phyloP scores from a whole-genome alignment of 306 rosid genomes.

The Carpinus viminea region DNA sequence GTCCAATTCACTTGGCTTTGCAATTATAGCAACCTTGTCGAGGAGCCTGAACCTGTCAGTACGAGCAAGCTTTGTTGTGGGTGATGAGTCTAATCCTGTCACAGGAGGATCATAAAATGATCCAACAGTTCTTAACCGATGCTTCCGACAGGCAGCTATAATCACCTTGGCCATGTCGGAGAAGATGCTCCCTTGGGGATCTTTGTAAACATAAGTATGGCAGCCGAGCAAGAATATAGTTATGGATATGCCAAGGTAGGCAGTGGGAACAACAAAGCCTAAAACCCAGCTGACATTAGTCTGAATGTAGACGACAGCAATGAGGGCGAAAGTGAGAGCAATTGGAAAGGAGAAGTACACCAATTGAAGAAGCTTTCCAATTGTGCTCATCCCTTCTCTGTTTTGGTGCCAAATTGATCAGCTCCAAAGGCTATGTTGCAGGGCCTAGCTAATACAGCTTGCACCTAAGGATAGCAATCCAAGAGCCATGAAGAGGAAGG shows the following conservation, averaged over 20 bases:
- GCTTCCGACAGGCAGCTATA: slow-evolving; percentile 55
- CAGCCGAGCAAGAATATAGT: slow-evolving; percentile 57
- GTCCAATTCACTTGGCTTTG: slow-evolving; percentile 46
- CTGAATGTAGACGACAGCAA: slow-evolving; percentile 67
- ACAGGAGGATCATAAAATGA: slow-evolving; percentile 44
- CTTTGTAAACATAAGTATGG: slow-evolving; percentile 48
- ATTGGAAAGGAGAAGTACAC: slow-evolving; percentile 82
- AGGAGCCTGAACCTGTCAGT: slow-evolving; percentile 58
- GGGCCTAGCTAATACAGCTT: slow-evolving; percentile 78
- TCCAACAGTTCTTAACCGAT: background rate
- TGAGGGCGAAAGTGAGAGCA: slow-evolving; percentile 66
- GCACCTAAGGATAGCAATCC: slow-evolving; percentile 73
- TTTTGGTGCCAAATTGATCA: slow-evolving; percentile 69
- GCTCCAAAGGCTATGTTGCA: slow-evolving; percentile 89
- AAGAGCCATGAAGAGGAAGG: slow-evolving; percentile 55
- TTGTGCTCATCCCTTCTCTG: slow-evolving; percentile 62
- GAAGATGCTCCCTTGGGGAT: slow-evolving; percentile 69
- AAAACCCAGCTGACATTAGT: slow-evolving; percentile 73
- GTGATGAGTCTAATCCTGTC: slow-evolving; percentile 1
- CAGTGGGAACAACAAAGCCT: slow-evolving; percentile 68
- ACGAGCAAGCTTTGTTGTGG: slow-evolving; percentile 25
- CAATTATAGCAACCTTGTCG: slow-evolving; percentile 66
- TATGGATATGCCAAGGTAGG: slow-evolving; percentile 58
- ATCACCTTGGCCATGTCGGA: slow-evolving; percentile 57
- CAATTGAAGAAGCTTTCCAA: slow-evolving; percentile 78